Evolutionary conservation across 23 red algal genomes (phyloP).

Genomic region (Chondrus crispus): DNA sequence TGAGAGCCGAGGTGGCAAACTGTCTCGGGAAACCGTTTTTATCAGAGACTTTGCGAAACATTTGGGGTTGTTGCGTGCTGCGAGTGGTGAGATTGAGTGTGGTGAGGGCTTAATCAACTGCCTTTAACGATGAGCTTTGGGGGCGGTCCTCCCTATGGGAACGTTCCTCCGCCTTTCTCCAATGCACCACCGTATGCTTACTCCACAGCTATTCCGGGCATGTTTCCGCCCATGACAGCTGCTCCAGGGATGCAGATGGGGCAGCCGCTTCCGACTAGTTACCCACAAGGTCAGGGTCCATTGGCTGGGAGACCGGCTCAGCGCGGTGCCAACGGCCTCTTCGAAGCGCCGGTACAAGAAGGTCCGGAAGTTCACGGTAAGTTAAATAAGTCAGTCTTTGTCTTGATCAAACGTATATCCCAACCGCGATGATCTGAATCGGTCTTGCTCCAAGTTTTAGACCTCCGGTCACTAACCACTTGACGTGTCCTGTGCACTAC

Average conservation of each 20-base stretch:
- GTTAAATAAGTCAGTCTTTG: background rate
- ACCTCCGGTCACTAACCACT: background rate
- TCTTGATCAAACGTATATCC: background rate
- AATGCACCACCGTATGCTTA: background rate
- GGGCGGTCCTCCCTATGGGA: background rate
- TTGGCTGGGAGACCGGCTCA: slow-evolving; percentile 24
- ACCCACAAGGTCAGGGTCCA: slow-evolving; percentile 52
- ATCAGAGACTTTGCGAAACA: no score
- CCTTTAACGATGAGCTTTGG: background rate
- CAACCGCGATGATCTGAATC: background rate
- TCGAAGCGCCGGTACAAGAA: slow-evolving; percentile 48
- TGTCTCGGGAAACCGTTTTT: no score
- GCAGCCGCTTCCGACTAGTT: background rate
- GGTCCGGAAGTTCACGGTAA: slow-evolving; percentile 50
- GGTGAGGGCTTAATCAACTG: no score
- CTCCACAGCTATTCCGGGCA: background rate
- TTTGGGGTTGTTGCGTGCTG: no score
- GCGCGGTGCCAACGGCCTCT: slow-evolving; percentile 61
- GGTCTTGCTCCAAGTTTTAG: background rate
- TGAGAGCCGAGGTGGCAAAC: no score
- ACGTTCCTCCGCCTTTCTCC: background rate
- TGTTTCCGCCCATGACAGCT: slow-evolving; percentile 32
- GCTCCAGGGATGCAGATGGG: background rate
- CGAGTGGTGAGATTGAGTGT: no score
- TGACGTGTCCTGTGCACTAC: background rate